A percentile compares a stretch with the other conserved stretches of the same genome.
Conservation (phyloP, 768 basidiomycete genomes). For the Lactarius quietus region DNA sequence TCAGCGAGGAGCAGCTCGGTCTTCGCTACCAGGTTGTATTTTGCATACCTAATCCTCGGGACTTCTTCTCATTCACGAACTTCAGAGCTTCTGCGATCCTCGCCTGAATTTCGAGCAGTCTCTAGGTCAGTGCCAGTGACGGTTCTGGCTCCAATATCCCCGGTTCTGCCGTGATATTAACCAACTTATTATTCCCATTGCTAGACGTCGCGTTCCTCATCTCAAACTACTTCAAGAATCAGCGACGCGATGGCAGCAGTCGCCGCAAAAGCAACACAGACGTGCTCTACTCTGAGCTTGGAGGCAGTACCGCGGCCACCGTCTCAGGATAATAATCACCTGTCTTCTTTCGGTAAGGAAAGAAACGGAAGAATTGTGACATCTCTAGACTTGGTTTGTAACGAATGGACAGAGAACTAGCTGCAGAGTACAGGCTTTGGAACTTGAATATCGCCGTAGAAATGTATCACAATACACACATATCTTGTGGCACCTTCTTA, state of each 20-base stretch:
- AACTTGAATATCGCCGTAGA: background rate
- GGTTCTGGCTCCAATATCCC: background rate
- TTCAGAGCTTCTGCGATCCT: conserved; percentile 88
- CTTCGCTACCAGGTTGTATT: conserved; percentile 76
- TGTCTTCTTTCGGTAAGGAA: background rate
- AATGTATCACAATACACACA: background rate
- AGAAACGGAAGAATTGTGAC: background rate
- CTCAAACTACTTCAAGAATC: conserved; percentile 74
- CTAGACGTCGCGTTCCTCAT: conserved; percentile 83
- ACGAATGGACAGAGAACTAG: background rate
- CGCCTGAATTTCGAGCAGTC: conserved; percentile 92
- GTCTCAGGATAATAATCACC: background rate
- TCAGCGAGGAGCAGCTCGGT: conserved; percentile 85
- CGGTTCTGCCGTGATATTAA: background rate
- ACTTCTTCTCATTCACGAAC: background rate
- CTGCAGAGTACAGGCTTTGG: background rate
- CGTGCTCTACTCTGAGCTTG: conserved; percentile 33
- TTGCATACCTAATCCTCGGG: background rate
- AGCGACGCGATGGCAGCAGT: conserved; percentile 36
- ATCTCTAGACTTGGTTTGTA: background rate
- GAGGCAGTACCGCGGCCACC: conserved; percentile 26
- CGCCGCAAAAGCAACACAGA: conserved; percentile 27
- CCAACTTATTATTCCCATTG: background rate
- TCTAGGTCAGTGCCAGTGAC: conserved; percentile 56
- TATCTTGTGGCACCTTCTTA: background rate